Conservation (phyloP, 2,329 filamentous ascomycete species). For the Hymenoscyphus scutula region DNA sequence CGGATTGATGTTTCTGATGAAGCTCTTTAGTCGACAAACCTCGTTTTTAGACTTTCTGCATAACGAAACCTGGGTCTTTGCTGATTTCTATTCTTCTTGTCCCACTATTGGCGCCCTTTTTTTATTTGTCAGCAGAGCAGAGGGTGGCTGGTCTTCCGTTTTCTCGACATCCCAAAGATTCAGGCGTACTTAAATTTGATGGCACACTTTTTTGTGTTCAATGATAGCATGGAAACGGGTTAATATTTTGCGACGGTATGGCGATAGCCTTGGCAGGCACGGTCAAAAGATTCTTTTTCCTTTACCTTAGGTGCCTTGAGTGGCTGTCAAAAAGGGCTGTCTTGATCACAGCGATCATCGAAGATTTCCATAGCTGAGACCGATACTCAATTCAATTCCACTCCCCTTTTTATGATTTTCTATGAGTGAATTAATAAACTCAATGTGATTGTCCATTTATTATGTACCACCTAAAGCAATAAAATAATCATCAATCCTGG, state of each 20-base stretch:
- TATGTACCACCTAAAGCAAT: no score
- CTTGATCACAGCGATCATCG: conserved; percentile 34
- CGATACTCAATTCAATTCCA: conserved; percentile 29
- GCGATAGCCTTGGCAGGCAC: conserved; percentile 32
- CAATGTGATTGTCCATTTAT: no score
- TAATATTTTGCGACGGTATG: conserved; percentile 33
- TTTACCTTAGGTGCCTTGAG: conserved; percentile 27
- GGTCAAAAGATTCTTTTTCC: conserved; percentile 37
- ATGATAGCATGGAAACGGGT: conserved; percentile 37
- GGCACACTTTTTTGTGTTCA: conserved; percentile 33
- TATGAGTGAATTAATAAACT: not conserved
- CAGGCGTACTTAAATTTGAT: conserved; percentile 36
- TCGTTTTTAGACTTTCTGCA: conserved; percentile 37
- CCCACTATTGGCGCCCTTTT: conserved; percentile 30
- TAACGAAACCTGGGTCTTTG: conserved; percentile 33
- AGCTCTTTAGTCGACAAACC: conserved; percentile 28
- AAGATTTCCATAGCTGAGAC: conserved; percentile 35
- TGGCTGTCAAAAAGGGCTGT: conserved; percentile 35
- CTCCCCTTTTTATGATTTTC: conserved; percentile 2
- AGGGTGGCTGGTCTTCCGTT: conserved; percentile 37
- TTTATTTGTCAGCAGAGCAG: conserved; percentile 29
- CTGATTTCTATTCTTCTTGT: conserved; percentile 37
- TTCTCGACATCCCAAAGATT: conserved; percentile 36
- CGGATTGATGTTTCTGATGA: conserved; percentile 27
- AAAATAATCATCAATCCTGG: no score